Percentiles rank a stretch among this genome's conserved stretches.
phyloP scores from a whole-genome alignment of 768 basidiomycete species.

The Tylopilus rubrobrunneus region DNA sequence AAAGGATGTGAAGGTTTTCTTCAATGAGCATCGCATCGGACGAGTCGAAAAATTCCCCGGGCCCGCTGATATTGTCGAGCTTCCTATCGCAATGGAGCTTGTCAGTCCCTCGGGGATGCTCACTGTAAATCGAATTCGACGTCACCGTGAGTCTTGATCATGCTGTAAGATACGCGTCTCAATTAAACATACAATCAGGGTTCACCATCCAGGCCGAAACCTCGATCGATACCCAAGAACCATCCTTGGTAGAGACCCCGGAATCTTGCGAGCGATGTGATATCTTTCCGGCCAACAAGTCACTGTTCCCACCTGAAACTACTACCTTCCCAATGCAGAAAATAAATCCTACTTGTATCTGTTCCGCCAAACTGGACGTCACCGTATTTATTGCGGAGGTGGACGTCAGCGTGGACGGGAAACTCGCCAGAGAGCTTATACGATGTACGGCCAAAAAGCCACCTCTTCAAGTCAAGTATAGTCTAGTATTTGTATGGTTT shows the following conservation, averaged over 20 bases:
- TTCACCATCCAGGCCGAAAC: not conserved
- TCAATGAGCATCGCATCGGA: conserved; percentile 69
- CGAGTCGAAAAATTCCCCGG: conserved; percentile 37
- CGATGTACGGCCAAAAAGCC: not conserved
- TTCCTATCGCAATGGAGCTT: conserved; percentile 42
- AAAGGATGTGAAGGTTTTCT: conserved; percentile 66
- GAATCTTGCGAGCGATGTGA: not conserved
- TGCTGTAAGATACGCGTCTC: not conserved
- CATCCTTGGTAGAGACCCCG: not conserved
- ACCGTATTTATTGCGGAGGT: not conserved
- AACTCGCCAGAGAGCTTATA: not conserved
- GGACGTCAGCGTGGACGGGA: not conserved
- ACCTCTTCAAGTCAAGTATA: not conserved
- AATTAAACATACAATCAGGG: not conserved
- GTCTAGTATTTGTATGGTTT: not conserved
- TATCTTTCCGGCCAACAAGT: not conserved
- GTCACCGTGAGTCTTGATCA: conserved; percentile 46
- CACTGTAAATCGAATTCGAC: conserved; percentile 61
- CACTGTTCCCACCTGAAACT: no score
- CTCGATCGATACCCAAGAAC: not conserved
- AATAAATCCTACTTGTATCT: no score
- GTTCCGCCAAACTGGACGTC: not conserved
- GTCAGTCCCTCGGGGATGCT: conserved; percentile 61
- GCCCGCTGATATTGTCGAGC: not conserved
- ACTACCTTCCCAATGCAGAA: no score